Evolutionary conservation across 2,329 filamentous ascomycete species (phyloP), one percentile per base, ranked within the genome.

Genomic region (Exophiala sideris): DNA sequence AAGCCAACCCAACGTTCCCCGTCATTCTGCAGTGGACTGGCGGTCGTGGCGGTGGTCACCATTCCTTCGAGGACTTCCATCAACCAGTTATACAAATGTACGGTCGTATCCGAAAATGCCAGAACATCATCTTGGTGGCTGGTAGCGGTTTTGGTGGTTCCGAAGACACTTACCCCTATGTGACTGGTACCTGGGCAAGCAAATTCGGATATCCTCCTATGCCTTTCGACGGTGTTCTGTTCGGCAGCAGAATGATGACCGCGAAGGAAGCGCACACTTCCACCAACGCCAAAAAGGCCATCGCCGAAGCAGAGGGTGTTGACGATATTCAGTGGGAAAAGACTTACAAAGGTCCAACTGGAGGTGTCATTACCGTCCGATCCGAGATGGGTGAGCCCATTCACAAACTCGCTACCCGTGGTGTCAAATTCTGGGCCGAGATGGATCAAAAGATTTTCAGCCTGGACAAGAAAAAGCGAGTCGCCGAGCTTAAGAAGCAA

Each of bases 321-420:
- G 87, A 88, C 47, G 91, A 96, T 67, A 72, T 71, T 58, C 81
- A 92, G 62, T 96, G 91, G 91, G 91, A 96, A 74, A 86, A 91
- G 75, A 95, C 90, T 4, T 96, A 96, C 78, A 90, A 92, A 76
- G 89, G 89, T 14, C 81, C 91, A 21, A 88, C 91, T 53, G 94
- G 94, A 66, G 94, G 94, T 70, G 85, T 99, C 60, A 92, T 99
- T 66, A 99, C 94, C 24, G 94, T 99, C 45, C 85, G 91, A 61
- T 99, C 94, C 1, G 94, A 99, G 75, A 99, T 99, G 95, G 95
- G 94, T 42, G 94, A 99, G 79, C 95, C 94, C 5, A 99, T 99
- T 59, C 94, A 99, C 79, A 99, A 99, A 78, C 83, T 99, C 56
- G 95, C 94, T 12, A 99, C 94, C 45, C 88, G 95, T 55, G 94